Evolutionary conservation across 2,329 filamentous ascomycete species (phyloP).

Genomic region (Pyrenophora tritici-repentis): DNA sequence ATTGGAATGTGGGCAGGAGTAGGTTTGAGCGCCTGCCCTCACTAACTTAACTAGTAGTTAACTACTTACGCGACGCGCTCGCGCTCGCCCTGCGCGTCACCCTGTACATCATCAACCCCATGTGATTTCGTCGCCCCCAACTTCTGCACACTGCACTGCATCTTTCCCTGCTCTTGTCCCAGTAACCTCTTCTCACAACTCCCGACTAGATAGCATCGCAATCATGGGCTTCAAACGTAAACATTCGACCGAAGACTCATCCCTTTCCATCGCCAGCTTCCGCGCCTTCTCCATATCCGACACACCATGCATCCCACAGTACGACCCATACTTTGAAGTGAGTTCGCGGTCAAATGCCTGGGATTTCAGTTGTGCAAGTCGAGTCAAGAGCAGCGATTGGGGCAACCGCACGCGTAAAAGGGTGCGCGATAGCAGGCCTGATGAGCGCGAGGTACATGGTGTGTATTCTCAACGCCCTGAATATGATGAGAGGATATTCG

Average conservation of each 20-base stretch:
- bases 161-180: too few relatives aligned
- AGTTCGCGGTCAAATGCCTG: constrained; percentile 22
- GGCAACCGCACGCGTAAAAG: constrained; percentile 64
- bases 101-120: constrained; percentile 26
- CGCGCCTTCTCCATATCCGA: constrained; percentile 38
- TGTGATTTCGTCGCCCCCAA: constrained; percentile 11
- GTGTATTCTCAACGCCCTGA: constrained; percentile 3
- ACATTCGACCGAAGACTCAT: constrained; percentile 55
- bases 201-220: not conserved
- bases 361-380: constrained; percentile 34
- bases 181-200: not conserved
- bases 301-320: constrained; percentile 31
- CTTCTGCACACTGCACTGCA: not conserved
- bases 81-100: constrained; percentile 13
- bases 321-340: constrained; percentile 17
- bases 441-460: constrained; percentile 62
- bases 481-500: not conserved
- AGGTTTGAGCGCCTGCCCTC: not conserved
- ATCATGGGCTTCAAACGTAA: constrained; percentile 64
- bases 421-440: constrained; percentile 62
- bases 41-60: not conserved
- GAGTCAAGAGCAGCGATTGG: constrained; percentile 49
- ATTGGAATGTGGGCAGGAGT: not conserved
- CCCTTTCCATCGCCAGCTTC: constrained; percentile 50
- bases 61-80: constrained; percentile 16